phyloP scores from a whole-genome alignment of 2,329 filamentous ascomycete genomes.

The Neonectria punicea region DNA sequence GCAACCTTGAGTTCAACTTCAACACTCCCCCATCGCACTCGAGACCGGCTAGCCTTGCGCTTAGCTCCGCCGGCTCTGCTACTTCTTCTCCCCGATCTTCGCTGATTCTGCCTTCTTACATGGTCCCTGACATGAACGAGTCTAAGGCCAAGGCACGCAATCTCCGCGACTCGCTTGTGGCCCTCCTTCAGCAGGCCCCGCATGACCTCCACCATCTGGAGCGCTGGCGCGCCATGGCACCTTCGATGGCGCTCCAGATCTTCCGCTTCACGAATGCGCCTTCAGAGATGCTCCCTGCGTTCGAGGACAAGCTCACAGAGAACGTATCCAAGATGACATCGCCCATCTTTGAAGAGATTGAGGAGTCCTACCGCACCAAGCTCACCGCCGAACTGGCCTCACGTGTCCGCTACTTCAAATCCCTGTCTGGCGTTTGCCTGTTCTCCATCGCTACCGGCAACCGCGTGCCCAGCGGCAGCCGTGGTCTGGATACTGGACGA shows the following conservation, averaged over 20 bases:
- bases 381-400: constrained; percentile 60
- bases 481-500: constrained; percentile 46
- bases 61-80: constrained; percentile 61
- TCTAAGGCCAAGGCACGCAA: constrained; percentile 57
- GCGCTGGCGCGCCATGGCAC: constrained; percentile 64
- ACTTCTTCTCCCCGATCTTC: constrained; percentile 64
- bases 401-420: constrained; percentile 63
- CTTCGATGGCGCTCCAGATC: constrained; percentile 66
- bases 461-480: constrained; percentile 53
- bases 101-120: constrained; percentile 52
- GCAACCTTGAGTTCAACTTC: constrained; percentile 58
- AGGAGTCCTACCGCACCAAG: constrained; percentile 60
- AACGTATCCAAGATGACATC: constrained; percentile 57
- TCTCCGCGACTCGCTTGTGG: constrained; percentile 64
- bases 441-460: constrained; percentile 67
- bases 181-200: constrained; percentile 63
- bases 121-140: constrained; percentile 52
- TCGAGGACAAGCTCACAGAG: constrained; percentile 61
- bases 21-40: constrained; percentile 56
- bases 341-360: constrained; percentile 59
- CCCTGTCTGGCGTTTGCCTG: constrained; percentile 62
- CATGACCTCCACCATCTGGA: constrained; percentile 53
- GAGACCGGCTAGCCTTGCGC: constrained; percentile 63
- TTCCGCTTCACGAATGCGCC: constrained; percentile 66
- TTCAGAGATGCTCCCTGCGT: constrained; percentile 56